Evolutionary conservation across 805 yeast genomes (phyloP), one percentile per base, ranked within the genome.

Genomic region (Candida lessepsii): DNA sequence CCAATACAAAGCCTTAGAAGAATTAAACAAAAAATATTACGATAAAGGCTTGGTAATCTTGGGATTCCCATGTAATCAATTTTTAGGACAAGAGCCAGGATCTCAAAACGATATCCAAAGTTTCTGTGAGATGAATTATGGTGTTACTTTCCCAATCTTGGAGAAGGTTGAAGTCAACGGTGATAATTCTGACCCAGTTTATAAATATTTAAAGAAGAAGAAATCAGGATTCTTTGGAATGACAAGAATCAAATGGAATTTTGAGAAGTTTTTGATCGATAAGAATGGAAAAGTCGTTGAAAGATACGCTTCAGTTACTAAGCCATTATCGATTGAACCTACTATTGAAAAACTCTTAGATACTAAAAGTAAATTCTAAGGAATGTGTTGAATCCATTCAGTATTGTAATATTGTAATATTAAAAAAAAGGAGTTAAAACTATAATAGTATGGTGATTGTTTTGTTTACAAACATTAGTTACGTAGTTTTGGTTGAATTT

Each of bases 81-180:
- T 69, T 37, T 65, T 63, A 20, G 48, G 53, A 40, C 73, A 69
- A 51, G 75, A 69, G 50, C 73, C 73, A 19, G 71, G 71, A 3
- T 38, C 47, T 21, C 52, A 60, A 24, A 70, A 80, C 41, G 89
- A 85, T 54, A 86, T 87, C 48, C 80, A 78, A 15, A 61, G 72
- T 33, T 85, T 84, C 67, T 89, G 96, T 63, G 64, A 76, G 31
- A 57, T 80, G 54, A 89, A 87, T 70, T 93, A 81, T 60, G 96
- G 96, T 40, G 97, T 91, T 29, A 70, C 84, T 13, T 91, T 93
- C 82, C 96, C 96, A 21, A 75, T 91, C 23, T 67, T 91, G 77
- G 73, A 77, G 60, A 91, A 90, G 73, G 63, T 89, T 44, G 89
- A 90, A 29, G 98, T 93, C 51, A 93, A 91, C 61, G 99, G 99